Base-by-base conservation (phyloP, 208 protist genomes). In the Crithidia acanthocephali region DNA sequence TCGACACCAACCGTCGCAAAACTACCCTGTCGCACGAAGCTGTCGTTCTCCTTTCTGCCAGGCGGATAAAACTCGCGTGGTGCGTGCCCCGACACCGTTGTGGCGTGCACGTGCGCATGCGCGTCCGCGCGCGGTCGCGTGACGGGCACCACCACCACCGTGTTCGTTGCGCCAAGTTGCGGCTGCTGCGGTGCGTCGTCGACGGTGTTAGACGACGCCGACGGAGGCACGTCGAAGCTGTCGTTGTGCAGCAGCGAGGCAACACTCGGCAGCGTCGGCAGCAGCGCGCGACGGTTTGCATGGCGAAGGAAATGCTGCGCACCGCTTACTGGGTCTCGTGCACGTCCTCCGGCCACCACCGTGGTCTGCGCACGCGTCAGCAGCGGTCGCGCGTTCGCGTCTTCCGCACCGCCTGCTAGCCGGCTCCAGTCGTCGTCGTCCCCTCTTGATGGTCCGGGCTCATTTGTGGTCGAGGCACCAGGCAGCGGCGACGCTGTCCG, bases 301-400 rank as follows among this genome's bases (percentile, higher is more conserved):
- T 68, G 62, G 16, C 62, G 48, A 0, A 58, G 48, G 16, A 58
- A 68, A 35, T 68, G 62, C 32, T 35, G 27, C 4, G 33, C 62
- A 15, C 32, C 48, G 22, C 62, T 32, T 4, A 58, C 23, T 10
- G 50, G 47, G 4, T 32, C n/a, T 2, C 15, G 50, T 2, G 10
- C 33, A 13, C 23, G 45, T 16, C n/a, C 27, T 11, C 42, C 44
- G 6, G 42, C 44, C 0, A 25, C n/a, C 1, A 25, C n/a, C 2
- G 30, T 44, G n/a, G 40, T 66, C n/a, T 30, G 48, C 28, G 50
- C 62, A 2, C 33, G 62, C 4, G 62, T 16, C 48, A 35, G n/a
- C 48, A 8, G 13, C 6, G 27, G 44, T 3, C 6, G 16, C 23
- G 33, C 50, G 23, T 25, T 50, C 32, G 47, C 52, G 22, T 23